phyloP scores from a whole-genome alignment of 2,329 filamentous ascomycete genomes.

The Beauveria rudraprayagi region DNA sequence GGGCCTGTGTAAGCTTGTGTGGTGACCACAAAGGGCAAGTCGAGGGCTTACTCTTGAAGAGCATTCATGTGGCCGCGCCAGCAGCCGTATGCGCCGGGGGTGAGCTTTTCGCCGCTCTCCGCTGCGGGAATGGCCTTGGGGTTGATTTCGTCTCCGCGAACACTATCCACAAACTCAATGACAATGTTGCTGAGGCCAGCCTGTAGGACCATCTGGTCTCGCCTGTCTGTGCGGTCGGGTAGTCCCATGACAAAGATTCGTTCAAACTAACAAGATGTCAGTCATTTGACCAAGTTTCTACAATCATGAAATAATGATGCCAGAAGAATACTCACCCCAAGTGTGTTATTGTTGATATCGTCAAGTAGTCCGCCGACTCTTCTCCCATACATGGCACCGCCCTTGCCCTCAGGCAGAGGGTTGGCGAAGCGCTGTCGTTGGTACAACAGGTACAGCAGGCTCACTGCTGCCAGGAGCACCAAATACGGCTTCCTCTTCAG shows the following conservation, averaged over 20 bases:
- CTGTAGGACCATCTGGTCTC: constrained; percentile 39
- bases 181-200: constrained; percentile 36
- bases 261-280: constrained; percentile 9
- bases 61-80: constrained; percentile 33
- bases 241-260: constrained; percentile 39
- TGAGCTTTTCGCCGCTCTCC: neutral
- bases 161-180: constrained; percentile 37
- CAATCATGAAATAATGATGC: neutral
- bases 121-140: constrained; percentile 26
- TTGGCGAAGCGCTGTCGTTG: neutral
- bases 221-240: constrained; percentile 39
- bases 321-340: neutral
- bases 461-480: neutral
- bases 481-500: neutral
- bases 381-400: neutral
- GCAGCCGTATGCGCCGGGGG: constrained; percentile 11
- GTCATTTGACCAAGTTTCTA: neutral
- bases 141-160: constrained; percentile 27
- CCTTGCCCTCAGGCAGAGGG: neutral
- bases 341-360: constrained; percentile 8
- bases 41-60: constrained; percentile 20
- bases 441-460: neutral
- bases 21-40: neutral
- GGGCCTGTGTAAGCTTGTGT: neutral
- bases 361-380: neutral